These are phyloP conservation scores for Tremella fuciformis DNA, from an alignment of 768 basidiomycete genomes.

Conservation along the genomic window DNA sequence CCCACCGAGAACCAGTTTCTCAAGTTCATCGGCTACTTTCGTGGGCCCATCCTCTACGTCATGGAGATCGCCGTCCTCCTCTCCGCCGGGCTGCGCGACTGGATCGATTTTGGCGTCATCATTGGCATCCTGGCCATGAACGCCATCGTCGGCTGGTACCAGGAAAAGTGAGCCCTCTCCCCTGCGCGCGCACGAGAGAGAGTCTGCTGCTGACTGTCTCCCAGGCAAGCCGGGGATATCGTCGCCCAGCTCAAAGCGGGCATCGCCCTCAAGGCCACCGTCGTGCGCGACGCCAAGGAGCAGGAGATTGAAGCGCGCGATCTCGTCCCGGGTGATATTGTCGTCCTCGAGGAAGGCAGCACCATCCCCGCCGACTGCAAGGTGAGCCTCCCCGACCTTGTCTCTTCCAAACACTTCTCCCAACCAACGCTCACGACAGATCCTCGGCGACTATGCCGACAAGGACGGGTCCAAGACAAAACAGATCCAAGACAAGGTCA, in stretches of 20 bases:
- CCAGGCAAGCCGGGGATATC: conserved; percentile 57
- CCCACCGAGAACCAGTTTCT: conserved; percentile 54
- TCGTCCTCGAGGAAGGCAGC: conserved; percentile 55
- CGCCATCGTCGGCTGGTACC: conserved; percentile 57
- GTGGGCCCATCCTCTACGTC: conserved; percentile 55
- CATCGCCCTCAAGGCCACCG: conserved; percentile 55
- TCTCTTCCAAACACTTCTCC: too few species aligned
- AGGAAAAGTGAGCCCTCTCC: conserved; percentile 53
- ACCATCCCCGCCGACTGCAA: conserved; percentile 58
- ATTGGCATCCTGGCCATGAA: conserved; percentile 51
- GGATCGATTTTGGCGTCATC: conserved; percentile 59
- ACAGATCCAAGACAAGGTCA: conserved; percentile 43
- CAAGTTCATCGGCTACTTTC: conserved; percentile 57
- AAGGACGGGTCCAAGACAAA: conserved; percentile 52
- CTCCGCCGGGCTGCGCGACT: conserved; percentile 56
- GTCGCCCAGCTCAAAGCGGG: conserved; percentile 58
- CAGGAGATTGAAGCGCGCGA: conserved; percentile 56
- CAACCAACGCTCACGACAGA: conserved; percentile 32
- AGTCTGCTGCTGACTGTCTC: neutral
- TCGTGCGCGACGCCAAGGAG: conserved; percentile 55
- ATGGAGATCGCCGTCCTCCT: conserved; percentile 59
- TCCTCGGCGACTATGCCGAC: conserved; percentile 55
- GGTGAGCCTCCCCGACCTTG: conserved; percentile 20
- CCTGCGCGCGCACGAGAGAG: neutral
- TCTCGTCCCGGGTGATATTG: conserved; percentile 56